Base-by-base conservation (phyloP, 2,329 filamentous ascomycete species). In the Cladosporium sp. region DNA sequence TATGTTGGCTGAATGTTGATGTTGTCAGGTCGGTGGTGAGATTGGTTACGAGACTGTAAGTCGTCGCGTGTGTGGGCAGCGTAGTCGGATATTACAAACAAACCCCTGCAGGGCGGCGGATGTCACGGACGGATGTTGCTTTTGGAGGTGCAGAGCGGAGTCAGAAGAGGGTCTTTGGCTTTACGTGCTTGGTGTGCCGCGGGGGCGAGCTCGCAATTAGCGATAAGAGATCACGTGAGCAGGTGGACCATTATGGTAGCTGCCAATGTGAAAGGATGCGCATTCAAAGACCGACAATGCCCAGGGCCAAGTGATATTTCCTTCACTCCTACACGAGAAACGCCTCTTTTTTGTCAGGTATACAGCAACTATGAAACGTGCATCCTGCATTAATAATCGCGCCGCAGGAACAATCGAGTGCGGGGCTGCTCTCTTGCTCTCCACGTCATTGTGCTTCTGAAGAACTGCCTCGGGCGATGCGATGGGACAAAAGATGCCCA, bases 91-190 rank as follows among this genome's bases (percentile, higher is more conserved):
- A 54, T 62, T 62, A 62, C 60, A 63, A 56, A 56, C 60, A 56
- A 63, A 30, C 49, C 34, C 48, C 60, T 63, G 60, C 60, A 63
- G 60, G 25, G 21, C 26, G n/a, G 26, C 32, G 49, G 49, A 63
- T 43, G 49, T 63, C 49, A 34, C 60, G 60, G 60, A 56, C 49
- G 60, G 32, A 63, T 56, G 60, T 63, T 63, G 60, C 60, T 56
- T 54, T 63, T 56, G 49, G 49, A 23, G 14, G 14, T 4, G 48
- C 30, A 25, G 34, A 54, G 60, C 60, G 60, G 60, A 63, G 60
- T 63, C 60, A 63, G 60, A 39, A 39, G 30, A 39, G 54, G 54
- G 54, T 57, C 54, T 39, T 39, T 57, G 54, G 32, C 30, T 57
- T 57, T 57, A 51, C 54, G 54, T 57, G 30, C 30, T 57, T 32